Evolutionary conservation across 345 rosid species (phyloP), one percentile per base, ranked within the genome.

Genomic region (Eucalyptus cloeziana): DNA sequence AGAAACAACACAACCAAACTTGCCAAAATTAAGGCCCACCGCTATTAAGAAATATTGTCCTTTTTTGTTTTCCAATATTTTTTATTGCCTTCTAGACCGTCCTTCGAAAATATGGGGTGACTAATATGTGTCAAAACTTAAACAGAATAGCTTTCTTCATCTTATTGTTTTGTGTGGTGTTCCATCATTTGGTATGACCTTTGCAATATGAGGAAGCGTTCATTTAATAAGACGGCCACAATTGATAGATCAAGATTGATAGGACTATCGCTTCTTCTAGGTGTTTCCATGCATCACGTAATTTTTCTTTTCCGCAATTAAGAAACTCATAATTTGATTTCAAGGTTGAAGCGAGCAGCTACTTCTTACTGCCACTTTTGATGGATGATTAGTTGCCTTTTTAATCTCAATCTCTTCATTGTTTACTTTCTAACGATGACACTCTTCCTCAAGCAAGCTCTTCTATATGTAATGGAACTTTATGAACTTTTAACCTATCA

Each of bases 211-310:
- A 7, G 71, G 5, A 0, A 6, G 19, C 19, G 2, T 30, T 64
- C 71, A n/a, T 30, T 10, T 13, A 7, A 52, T 7, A 52, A 17
- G 24, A 52, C 1, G 0, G 2, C 56, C 56, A 52, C 56, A 17
- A 51, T 17, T 0, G 1, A 6, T 19, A 17, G 54, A 6, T 1
- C 7, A 2, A 16, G 16, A 13, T 49, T 49, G 16, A 0, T 4
- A 49, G 16, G 5, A 49, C 5, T 0, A 4, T 2, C 13, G 0
- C 54, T 6, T 51, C 56, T 51, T 51, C 22, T 4, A 2, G 17
- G 22, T 6, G 56, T 17, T 51, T 19, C 56, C 4, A 7, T 17
- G 4, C 24, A 52, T 19, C 0, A 17, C 0, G 2, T 52, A 52
- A 7, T 17, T 52, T 52, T 52, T 52, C 13, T 24, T 56, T 56